phyloP scores from a whole-genome alignment of 179 eudicot species.

The Spinacia oleracea region DNA sequence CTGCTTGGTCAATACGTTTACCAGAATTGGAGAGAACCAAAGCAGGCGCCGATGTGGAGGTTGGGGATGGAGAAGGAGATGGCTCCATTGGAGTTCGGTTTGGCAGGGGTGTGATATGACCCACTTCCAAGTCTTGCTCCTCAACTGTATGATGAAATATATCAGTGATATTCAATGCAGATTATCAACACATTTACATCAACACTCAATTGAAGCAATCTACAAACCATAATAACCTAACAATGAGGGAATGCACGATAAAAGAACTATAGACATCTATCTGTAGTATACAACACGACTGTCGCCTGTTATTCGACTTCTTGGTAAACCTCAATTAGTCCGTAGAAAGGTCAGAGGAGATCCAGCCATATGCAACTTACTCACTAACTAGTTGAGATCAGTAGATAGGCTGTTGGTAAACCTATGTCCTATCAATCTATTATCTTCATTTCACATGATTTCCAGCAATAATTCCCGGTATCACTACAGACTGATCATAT shows the following conservation, averaged over 20 bases:
- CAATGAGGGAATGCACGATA: not conserved
- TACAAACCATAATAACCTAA: not conserved
- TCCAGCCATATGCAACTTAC: not conserved
- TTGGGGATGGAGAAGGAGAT: conserved; percentile 53
- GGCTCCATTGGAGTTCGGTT: conserved; percentile 27
- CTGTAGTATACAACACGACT: not conserved
- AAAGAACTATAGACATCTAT: not conserved
- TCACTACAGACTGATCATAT: not conserved
- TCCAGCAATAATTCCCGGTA: not conserved
- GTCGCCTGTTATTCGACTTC: not conserved
- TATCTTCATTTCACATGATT: not conserved
- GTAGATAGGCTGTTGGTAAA: not conserved
- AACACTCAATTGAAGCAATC: not conserved
- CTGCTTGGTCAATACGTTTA: conserved; percentile 59
- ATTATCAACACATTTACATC: not conserved
- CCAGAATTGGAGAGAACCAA: conserved; percentile 60
- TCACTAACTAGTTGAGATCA: not conserved
- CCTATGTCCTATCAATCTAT: not conserved
- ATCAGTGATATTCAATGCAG: conserved; percentile 12
- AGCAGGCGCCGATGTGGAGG: conserved; percentile 43
- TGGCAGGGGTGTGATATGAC: conserved; percentile 28
- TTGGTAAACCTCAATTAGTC: no score
- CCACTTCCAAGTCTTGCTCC: conserved; percentile 33
- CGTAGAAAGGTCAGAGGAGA: not conserved
- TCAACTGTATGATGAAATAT: conserved; percentile 25